Evolutionary conservation across 2,329 filamentous ascomycete species (phyloP).

Genomic region (Grosmannia huntii): DNA sequence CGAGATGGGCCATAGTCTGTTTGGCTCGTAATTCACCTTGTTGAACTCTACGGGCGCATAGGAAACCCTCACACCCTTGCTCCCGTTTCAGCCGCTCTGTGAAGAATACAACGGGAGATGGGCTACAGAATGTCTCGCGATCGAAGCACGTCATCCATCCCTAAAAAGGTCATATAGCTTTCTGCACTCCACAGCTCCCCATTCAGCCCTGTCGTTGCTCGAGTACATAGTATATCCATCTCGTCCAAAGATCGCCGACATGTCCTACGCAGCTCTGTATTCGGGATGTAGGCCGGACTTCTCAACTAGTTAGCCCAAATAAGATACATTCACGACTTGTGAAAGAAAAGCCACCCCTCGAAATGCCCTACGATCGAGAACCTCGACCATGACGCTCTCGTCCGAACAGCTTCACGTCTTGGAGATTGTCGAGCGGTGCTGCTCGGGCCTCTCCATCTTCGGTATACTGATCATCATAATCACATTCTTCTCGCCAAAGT

Average conservation of each 20-base stretch:
- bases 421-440: conserved; percentile 18
- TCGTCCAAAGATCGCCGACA: neutral
- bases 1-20: no score
- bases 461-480: conserved; percentile 22
- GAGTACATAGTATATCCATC: neutral
- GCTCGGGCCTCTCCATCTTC: conserved; percentile 19
- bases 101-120: neutral
- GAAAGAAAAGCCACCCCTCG: neutral
- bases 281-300: neutral
- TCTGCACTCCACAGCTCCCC: no score
- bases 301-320: neutral
- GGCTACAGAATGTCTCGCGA: neutral
- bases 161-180: neutral
- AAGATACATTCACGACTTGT: neutral
- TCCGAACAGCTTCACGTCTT: conserved; percentile 16
- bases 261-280: neutral
- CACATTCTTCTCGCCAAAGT: conserved; percentile 18
- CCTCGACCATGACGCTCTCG: conserved; percentile 12
- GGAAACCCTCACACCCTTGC: neutral
- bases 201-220: neutral
- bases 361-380: neutral
- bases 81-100: neutral
- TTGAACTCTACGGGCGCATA: neutral
- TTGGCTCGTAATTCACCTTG: no score
- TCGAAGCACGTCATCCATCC: neutral